A percentile compares a stretch with the other conserved stretches of the same genome.
phyloP scores from a whole-genome alignment of 1,284 basidiomycete genomes.

The Melampsora larici-populina region DNA sequence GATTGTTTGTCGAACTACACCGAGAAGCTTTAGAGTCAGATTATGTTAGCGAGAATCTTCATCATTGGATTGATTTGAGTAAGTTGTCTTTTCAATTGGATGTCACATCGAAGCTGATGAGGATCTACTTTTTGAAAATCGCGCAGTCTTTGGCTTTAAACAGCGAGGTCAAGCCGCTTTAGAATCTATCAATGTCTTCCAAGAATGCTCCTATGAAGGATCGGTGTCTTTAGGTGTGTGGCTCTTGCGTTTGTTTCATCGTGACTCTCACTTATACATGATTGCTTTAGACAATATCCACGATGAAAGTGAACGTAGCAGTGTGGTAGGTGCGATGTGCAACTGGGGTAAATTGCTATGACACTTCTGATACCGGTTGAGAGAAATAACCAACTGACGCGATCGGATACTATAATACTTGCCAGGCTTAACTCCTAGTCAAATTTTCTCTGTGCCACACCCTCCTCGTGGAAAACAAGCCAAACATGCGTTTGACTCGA shows the following conservation, averaged over 20 bases:
- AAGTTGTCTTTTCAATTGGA: background rate
- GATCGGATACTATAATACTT: constrained; percentile 44
- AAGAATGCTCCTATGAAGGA: constrained; percentile 86
- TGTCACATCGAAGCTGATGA: constrained; percentile 67
- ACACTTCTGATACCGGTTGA: too few species aligned
- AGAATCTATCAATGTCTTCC: constrained; percentile 78
- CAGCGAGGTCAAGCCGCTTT: constrained; percentile 50
- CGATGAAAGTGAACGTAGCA: constrained; percentile 70
- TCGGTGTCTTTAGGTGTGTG: constrained; percentile 47
- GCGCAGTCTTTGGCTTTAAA: constrained; percentile 50
- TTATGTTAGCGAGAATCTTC: constrained; percentile 78
- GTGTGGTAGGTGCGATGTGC: constrained; percentile 42
- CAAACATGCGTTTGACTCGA: constrained; percentile 44
- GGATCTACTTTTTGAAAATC: constrained; percentile 59
- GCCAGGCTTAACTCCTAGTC: constrained; percentile 86
- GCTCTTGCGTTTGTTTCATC: constrained; percentile 27
- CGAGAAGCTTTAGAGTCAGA: constrained; percentile 86
- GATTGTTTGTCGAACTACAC: constrained; percentile 77
- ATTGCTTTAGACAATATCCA: constrained; percentile 63
- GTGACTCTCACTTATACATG: background rate
- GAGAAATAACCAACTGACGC: too few species aligned
- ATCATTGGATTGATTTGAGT: constrained; percentile 85
- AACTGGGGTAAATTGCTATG: constrained; percentile 35
- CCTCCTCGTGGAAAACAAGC: constrained; percentile 64
- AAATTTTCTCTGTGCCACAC: constrained; percentile 80